These are phyloP conservation scores for Fusarium sp. DNA, from an alignment of 2,329 filamentous ascomycete genomes.

Conservation along the genomic window DNA sequence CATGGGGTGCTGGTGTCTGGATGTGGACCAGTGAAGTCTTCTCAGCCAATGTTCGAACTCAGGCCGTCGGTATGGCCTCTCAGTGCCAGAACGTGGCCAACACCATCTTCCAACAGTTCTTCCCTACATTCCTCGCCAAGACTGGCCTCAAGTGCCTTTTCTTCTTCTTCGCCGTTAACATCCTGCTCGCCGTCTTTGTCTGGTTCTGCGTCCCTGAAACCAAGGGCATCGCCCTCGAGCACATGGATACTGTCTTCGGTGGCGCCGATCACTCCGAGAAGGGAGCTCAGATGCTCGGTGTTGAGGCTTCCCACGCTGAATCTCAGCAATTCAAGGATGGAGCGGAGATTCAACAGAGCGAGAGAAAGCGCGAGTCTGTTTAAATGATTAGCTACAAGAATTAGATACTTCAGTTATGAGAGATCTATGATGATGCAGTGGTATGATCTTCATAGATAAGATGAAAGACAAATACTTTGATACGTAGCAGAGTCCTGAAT, in stretches of 20 bases:
- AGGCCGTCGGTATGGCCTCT: conserved; percentile 75
- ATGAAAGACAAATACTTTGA: neutral
- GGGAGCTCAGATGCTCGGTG: conserved; percentile 47
- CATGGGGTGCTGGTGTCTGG: conserved; percentile 77
- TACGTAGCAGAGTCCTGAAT: neutral
- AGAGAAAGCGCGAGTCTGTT: conserved; percentile 42
- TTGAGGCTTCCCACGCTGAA: conserved; percentile 16
- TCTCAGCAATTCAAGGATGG: conserved; percentile 43
- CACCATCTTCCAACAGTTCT: conserved; percentile 76
- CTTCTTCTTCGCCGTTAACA: conserved; percentile 53
- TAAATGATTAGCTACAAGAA: conserved; percentile 8
- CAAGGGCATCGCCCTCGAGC: conserved; percentile 69
- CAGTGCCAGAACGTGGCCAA: conserved; percentile 74
- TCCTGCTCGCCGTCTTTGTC: conserved; percentile 62
- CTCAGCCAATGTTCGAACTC: conserved; percentile 77
- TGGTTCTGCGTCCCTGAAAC: conserved; percentile 66
- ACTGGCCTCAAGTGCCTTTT: conserved; percentile 58
- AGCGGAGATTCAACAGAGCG: conserved; percentile 37
- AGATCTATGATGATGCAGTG: neutral
- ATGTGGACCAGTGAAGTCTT: conserved; percentile 79
- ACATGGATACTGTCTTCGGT: conserved; percentile 72
- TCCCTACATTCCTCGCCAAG: conserved; percentile 74
- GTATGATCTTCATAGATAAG: conserved; percentile 7
- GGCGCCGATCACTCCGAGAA: conserved; percentile 48
- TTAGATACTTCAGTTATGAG: neutral